Evolutionary conservation across 495 filamentous ascomycete genomes (phyloP).

Genomic region (Mycothermus thermophilus): DNA sequence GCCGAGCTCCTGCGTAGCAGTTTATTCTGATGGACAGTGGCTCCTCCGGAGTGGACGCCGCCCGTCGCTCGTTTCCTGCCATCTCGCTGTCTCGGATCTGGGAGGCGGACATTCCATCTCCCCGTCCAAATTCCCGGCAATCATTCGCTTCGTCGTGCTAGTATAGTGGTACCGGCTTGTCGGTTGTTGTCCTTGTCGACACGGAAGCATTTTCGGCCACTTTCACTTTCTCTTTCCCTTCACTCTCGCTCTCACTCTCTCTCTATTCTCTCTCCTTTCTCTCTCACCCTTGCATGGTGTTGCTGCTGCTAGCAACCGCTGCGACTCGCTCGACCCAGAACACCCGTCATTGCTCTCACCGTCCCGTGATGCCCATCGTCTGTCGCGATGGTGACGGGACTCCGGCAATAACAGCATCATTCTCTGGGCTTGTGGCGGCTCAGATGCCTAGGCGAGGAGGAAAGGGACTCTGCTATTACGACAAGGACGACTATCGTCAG

Average conservation of each 20-base stretch:
- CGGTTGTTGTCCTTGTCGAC: not conserved
- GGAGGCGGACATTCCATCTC: constrained; percentile 4
- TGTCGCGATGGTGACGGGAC: constrained; percentile 11
- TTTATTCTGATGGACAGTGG: constrained; percentile 11
- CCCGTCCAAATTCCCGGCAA: constrained; percentile 5
- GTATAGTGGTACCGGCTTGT: too few relatives aligned
- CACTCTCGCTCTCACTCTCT: too few relatives aligned
- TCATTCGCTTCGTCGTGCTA: too few relatives aligned
- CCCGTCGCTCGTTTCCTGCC: not conserved
- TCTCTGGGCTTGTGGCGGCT: constrained; percentile 1
- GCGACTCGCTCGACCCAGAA: too few relatives aligned
- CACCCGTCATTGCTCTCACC: not conserved
- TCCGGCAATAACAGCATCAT: constrained; percentile 5
- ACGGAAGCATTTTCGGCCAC: not conserved
- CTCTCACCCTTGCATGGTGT: too few relatives aligned
- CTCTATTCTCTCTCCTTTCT: too few relatives aligned
- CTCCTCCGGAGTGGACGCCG: too few relatives aligned
- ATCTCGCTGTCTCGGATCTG: constrained; percentile 8
- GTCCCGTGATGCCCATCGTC: constrained; percentile 4
- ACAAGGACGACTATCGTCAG: too few relatives aligned
- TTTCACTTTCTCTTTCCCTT: too few relatives aligned
- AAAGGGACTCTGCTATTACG: constrained; percentile 3
- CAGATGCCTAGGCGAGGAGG: constrained; percentile 7
- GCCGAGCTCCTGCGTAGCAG: too few relatives aligned
- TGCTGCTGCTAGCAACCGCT: too few relatives aligned